Evolutionary conservation across 352 stramenopile genomes (phyloP), one percentile per base, ranked within the genome.

Genomic region (Globisporangium parvum): DNA sequence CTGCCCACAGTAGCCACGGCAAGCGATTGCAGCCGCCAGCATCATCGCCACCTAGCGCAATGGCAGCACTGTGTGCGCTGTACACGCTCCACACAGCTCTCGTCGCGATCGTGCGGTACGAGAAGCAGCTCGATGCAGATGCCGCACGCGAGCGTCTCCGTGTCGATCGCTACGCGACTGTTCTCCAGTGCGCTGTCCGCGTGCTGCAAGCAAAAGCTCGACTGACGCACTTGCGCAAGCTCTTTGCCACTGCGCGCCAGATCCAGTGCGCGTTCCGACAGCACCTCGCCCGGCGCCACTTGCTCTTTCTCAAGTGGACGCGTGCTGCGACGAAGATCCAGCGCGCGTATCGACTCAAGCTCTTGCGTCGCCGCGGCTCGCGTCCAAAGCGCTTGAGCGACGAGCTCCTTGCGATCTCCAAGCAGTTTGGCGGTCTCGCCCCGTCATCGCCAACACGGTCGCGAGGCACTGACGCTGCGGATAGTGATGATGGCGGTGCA

Each of bases 211-310:
- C 82, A 0, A 61, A 62, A 24, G 52, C 24, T 1, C 37, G 66
- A 24, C 58, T 88, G 1, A 59, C 51, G 14, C 61, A 56, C 15
- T 63, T 73, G 8, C 53, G 65, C 20, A 51, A 49, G 21, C 63
- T 77, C 54, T 82, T 67, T 37, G 28, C 48, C 1, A 69, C 74
- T 0, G 73, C 78, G 0, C 31, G 84, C 6, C 42, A 51, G 5
- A 84, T 93, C 48, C 80, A 93, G 59, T 91, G 82, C 54, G 73
- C 71, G 1, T 88, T 79, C 20, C 78, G 82, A 0, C 80, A 90
- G 48, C 66, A 80, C 47, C 71, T 93, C 47, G 82, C 82, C 3
- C 73, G 78, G 17, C 73, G 78, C 15, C 65, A 53, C 14, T 20
- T 65, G 2, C 62, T 80, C 2, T 87, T 85, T 31, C 60, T 79